phyloP scores from a whole-genome alignment of 2,329 filamentous ascomycete species.

The Teratosphaeria pseudoeucalypti region DNA sequence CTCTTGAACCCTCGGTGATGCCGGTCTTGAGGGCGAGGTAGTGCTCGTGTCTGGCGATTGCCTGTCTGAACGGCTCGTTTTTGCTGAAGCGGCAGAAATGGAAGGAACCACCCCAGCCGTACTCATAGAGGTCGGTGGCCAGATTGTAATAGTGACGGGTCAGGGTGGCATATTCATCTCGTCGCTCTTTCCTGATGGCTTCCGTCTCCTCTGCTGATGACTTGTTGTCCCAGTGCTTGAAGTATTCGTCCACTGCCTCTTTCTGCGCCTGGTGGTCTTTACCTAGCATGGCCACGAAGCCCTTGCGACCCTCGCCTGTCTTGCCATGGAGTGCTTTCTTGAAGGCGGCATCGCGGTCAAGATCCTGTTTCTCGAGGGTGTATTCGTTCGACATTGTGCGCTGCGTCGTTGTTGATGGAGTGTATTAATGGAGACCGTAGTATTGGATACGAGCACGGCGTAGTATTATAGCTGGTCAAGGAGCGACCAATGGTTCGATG shows the following conservation, averaged over 20 bases:
- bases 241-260: conserved; percentile 80
- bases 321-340: conserved; percentile 71
- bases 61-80: conserved; percentile 79
- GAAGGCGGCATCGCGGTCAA: conserved; percentile 53
- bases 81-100: conserved; percentile 92
- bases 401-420: background rate
- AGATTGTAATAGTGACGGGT: conserved; percentile 64
- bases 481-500: background rate
- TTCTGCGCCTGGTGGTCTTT: conserved; percentile 74
- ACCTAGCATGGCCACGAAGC: conserved; percentile 72
- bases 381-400: conserved; percentile 13
- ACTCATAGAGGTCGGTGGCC: conserved; percentile 46
- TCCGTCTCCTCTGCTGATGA: conserved; percentile 67
- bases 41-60: conserved; percentile 93
- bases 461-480: background rate
- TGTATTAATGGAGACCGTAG: background rate
- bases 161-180: conserved; percentile 82
- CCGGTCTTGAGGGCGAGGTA: conserved; percentile 87
- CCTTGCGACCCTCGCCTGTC: conserved; percentile 67
- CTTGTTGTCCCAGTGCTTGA: conserved; percentile 95
- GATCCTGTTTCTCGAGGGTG: conserved; percentile 32
- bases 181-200: conserved; percentile 63
- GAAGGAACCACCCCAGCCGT: conserved; percentile 92
- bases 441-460: background rate
- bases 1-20: conserved; percentile 75